These are phyloP conservation scores for Musa acuminata DNA, from an alignment of 176 grass and related monocot genomes.

Conservation along the genomic window DNA sequence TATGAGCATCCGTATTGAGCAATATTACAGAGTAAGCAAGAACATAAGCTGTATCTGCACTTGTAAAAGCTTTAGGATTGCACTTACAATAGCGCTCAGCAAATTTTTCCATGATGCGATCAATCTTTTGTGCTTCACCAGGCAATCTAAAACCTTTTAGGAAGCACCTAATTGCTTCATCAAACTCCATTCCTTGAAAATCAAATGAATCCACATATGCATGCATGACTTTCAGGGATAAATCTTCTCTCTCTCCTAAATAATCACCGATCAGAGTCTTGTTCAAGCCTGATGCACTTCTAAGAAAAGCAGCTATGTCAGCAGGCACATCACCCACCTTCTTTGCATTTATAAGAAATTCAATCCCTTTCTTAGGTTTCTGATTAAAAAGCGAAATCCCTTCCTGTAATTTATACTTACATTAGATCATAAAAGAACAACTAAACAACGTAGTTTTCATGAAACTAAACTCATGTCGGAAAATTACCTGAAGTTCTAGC, in stretches of 20 bases:
- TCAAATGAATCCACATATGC: constrained; percentile 96
- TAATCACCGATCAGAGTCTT: constrained; percentile 97
- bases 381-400: constrained; percentile 94
- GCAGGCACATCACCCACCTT: constrained; percentile 77
- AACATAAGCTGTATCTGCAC: constrained; percentile 97
- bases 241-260: constrained; percentile 94
- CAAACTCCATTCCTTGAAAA: constrained; percentile 87
- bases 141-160: constrained; percentile 91
- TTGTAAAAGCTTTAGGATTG: constrained; percentile 86
- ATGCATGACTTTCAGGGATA: constrained; percentile 95
- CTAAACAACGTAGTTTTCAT: constrained; percentile 11
- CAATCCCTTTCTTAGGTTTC: constrained; percentile 93
- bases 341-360: constrained; percentile 81
- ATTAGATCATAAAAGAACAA: constrained; percentile 17
- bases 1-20: constrained; percentile 97
- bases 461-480: constrained; percentile 27
- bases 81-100: constrained; percentile 92
- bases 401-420: constrained; percentile 53
- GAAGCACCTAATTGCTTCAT: constrained; percentile 86
- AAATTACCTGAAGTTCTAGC: constrained; percentile 92
- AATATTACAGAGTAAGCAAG: constrained; percentile 99
- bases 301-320: constrained; percentile 86
- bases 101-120: constrained; percentile 97
- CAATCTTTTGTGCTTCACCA: constrained; percentile 98
- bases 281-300: constrained; percentile 81